Evolutionary conservation across 73 alveolate genomes (phyloP), one percentile per base, ranked within the genome.

Genomic region (Tetrahymena borealis): DNA sequence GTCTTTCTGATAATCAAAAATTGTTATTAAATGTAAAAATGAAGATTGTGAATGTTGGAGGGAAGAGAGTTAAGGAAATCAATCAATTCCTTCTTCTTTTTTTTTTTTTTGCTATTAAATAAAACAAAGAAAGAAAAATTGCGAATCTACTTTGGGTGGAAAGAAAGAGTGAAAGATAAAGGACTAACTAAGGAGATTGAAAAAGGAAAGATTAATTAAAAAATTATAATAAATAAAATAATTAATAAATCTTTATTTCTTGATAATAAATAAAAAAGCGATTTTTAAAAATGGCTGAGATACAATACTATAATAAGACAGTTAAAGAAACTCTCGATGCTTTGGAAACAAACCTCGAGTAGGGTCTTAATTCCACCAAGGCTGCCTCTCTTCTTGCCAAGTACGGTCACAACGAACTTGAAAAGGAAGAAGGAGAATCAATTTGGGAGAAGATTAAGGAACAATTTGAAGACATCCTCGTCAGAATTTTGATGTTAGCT

Each of bases 381-480:
- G 85, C 85, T 6, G 85, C 85, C 31, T 32, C 85, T 20, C 85
- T 60, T 60, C 85, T 60, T n/a, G 9, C 93, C 40, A 95, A 94
- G 93, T 96, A 93, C 91, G 99, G 99, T 18, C 96, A 94, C 91
- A 98, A 98, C 91, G 97, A 97, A 90, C 97, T 98, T 39, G 98
- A 92, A 36, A 95, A 96, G 94, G 97, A 97, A 79, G 99, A 97
- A 92, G 96, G 94, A 78, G 98, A 97, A 93, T 95, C 99, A 13
- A 96, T 98, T 38, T 96, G 98, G 97, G 98, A 97, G 90, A 94
- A 93, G 95, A 97, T 98, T 85, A 96, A 96, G 91, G 99, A 97
- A 91, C 97, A 97, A 92, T 98, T 98, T 78, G 99, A 97, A 78
- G 99, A 98, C 91, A 78, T 96, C 91, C 92, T 97, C 32, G 99